Evolutionary conservation across 148 eudicot genomes (phyloP), one percentile per base, ranked within the genome.

Genomic region (Camellia granthamiana): DNA sequence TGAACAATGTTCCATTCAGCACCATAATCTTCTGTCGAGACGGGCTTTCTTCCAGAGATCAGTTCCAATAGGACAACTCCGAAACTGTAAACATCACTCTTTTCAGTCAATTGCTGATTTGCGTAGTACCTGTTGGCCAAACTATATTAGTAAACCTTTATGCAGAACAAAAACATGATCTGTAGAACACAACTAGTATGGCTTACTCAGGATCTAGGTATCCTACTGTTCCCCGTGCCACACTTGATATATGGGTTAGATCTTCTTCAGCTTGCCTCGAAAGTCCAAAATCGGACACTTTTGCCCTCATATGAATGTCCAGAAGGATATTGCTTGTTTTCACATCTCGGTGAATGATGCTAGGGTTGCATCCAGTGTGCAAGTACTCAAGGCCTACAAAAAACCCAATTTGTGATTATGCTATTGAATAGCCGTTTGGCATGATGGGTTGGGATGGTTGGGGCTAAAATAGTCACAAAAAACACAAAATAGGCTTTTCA

Each of bases 261-360:
- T 96, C 95, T 84, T 96, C 99, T 79, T 92, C 97, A 61, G 93
- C 91, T 81, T 90, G 93, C 80, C 93, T 88, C 71, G 99, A 94
- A 58, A 96, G 95, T 78, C 99, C 99, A 75, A 94, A 96, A 85
- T 94, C 95, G 21, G 98, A 93, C 46, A 96, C 94, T 86, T 94
- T 96, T 55, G 99, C 99, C 83, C 97, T 93, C 99, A 96, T 96
- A 77, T 96, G 90, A 78, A 88, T 87, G 84, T 96, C 99, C 69
- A 96, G 86, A 67, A 96, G 97, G 74, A 96, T 93, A 70, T 94
- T 96, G 88, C 99, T 96, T 51, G 99, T 96, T 90, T 96, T 96
- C 58, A 96, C 98, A 69, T 96, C 98, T 49, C 99, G 90, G 79
- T 96, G 98, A 82, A 96, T 92, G 59, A 96, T 96, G 78, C 97